These are phyloP conservation scores for Spirogloea muscicola DNA, from an alignment of 139 green algal genomes.

Conservation along the genomic window DNA sequence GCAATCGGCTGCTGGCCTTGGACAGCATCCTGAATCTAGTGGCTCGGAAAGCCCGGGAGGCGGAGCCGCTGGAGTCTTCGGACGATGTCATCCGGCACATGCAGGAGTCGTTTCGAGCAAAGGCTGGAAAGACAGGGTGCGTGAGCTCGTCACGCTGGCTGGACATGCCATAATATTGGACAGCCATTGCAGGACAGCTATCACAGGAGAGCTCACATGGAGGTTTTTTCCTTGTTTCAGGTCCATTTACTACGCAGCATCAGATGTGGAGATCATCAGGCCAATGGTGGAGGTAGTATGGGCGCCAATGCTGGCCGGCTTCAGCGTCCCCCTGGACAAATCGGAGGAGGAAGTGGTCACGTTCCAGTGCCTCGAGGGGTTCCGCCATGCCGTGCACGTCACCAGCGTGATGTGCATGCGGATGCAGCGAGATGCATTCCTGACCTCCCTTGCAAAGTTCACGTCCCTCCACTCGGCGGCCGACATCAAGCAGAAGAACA, in stretches of 20 bases:
- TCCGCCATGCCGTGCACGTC: constrained; percentile 57
- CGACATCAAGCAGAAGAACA: constrained; percentile 81
- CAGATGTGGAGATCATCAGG: constrained; percentile 48
- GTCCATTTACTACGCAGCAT: constrained; percentile 35
- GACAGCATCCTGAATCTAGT: constrained; percentile 47
- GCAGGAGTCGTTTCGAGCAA: constrained; percentile 39
- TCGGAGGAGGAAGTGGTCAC: constrained; percentile 53
- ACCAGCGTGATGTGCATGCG: constrained; percentile 73
- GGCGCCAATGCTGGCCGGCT: constrained; percentile 87
- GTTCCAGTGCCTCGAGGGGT: constrained; percentile 66
- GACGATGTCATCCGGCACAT: constrained; percentile 48
- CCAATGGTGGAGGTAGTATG: constrained; percentile 92
- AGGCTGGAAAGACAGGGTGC: constrained; percentile 35
- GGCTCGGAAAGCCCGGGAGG: background rate
- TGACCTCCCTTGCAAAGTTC: constrained; percentile 70
- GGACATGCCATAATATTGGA: background rate
- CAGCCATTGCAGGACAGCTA: too few relatives aligned
- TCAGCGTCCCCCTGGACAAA: constrained; percentile 58
- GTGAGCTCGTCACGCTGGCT: background rate
- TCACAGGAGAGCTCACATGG: background rate
- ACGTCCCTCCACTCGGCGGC: constrained; percentile 67
- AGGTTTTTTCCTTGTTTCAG: constrained; percentile 19
- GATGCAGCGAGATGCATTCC: constrained; percentile 73
- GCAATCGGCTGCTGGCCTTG: constrained; percentile 69
- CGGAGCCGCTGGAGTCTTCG: constrained; percentile 18